A percentile compares a stretch with the other conserved stretches of the same genome.
These are phyloP conservation scores for Starmerella sirachaensis DNA, from an alignment of 805 yeast genomes.

Conservation along the genomic window DNA sequence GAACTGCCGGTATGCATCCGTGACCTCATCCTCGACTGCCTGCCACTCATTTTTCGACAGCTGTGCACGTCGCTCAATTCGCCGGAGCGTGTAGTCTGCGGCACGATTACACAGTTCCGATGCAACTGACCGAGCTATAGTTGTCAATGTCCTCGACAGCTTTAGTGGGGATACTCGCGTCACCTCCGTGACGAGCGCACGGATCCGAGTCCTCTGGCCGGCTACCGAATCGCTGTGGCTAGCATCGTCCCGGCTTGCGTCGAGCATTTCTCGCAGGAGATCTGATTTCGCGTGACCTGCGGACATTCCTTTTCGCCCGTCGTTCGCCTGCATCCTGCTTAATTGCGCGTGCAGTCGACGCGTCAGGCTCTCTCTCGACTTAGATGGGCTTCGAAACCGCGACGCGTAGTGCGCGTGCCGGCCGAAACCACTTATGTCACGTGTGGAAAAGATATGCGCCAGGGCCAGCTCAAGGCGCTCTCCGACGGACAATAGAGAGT, in stretches of 20 bases:
- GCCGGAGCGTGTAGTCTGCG: conserved; percentile 2
- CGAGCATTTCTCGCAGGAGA: conserved; percentile 6
- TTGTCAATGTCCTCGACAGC: conserved; percentile 8
- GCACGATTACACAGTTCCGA: conserved; percentile 7
- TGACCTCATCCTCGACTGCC: conserved; percentile 1
- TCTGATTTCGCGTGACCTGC: conserved; percentile 2
- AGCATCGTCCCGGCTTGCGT: conserved; percentile 4
- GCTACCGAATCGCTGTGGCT: no score
- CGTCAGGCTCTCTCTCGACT: no score
- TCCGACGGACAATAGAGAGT: no score
- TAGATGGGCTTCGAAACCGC: no score
- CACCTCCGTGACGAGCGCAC: conserved; percentile 11
- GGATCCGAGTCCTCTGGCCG: conserved; percentile 6
- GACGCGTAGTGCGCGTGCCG: no score
- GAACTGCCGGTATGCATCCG: conserved; percentile 5
- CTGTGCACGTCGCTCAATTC: not conserved
- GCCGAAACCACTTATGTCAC: no score
- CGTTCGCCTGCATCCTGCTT: not conserved
- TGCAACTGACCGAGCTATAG: conserved; percentile 1
- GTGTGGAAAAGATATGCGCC: no score
- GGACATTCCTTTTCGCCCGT: not conserved
- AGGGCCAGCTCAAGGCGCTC: no score
- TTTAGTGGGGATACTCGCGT: conserved; percentile 5
- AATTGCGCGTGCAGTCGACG: no score
- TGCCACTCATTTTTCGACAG: not conserved